phyloP scores from a whole-genome alignment of 495 filamentous ascomycete genomes.

The Choiromyces venosus region DNA sequence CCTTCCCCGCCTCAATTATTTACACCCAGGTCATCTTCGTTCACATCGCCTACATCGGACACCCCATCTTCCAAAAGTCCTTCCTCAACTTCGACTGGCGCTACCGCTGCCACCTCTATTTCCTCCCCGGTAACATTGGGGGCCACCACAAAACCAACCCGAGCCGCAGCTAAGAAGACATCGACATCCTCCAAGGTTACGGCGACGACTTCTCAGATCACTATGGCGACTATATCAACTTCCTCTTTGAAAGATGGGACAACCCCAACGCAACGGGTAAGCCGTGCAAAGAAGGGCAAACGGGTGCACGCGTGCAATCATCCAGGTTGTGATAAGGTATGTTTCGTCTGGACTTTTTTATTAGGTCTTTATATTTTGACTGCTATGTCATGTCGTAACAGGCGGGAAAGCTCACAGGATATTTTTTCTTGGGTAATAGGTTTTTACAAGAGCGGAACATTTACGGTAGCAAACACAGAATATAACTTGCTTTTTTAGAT shows the following conservation, averaged over 20 bases:
- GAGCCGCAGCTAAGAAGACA: slow-evolving; percentile 35
- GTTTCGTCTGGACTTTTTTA: background rate
- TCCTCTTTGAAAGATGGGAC: slow-evolving; percentile 37
- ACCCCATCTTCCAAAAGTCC: slow-evolving; percentile 34
- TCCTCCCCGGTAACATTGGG: slow-evolving; percentile 39
- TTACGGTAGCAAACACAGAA: slow-evolving; percentile 30
- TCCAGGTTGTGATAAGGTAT: slow-evolving; percentile 41
- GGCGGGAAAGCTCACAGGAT: slow-evolving; percentile 25
- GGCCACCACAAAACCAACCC: slow-evolving; percentile 37
- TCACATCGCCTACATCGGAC: slow-evolving; percentile 31
- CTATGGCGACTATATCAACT: slow-evolving; percentile 34
- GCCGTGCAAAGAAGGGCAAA: slow-evolving; percentile 43
- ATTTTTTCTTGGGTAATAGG: slow-evolving; percentile 13
- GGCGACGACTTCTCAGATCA: slow-evolving; percentile 21
- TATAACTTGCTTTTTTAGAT: slow-evolving; percentile 1
- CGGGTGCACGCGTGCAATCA: slow-evolving; percentile 42
- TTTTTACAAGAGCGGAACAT: slow-evolving; percentile 43
- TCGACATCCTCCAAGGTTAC: slow-evolving; percentile 28
- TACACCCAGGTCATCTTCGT: slow-evolving; percentile 33
- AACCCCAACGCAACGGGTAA: slow-evolving; percentile 40
- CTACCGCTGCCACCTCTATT: slow-evolving; percentile 32
- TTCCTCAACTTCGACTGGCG: slow-evolving; percentile 37
- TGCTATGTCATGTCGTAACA: slow-evolving; percentile 7
- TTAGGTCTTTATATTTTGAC: slow-evolving; percentile 12
- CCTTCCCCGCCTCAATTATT: slow-evolving; percentile 38